Evolutionary conservation across 2,329 filamentous ascomycete genomes (phyloP).

Genomic region (Magnaporthiopsis poae): DNA sequence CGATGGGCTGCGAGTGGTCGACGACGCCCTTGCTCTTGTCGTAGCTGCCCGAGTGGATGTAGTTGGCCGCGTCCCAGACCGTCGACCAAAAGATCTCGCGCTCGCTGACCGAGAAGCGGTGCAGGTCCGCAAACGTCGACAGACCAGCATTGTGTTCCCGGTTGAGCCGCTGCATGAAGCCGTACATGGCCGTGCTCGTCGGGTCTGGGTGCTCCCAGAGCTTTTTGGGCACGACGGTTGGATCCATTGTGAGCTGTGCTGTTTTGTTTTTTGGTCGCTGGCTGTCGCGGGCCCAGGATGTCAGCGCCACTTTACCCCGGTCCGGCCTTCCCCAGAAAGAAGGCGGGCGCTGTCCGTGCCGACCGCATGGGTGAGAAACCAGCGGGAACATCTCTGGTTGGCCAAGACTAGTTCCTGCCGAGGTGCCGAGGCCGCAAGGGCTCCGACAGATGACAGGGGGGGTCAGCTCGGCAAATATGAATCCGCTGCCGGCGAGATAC

Average conservation of each 20-base stretch:
- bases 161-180: conserved; percentile 59
- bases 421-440: not conserved
- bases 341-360: not conserved
- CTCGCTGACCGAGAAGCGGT: conserved; percentile 56
- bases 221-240: conserved; percentile 39
- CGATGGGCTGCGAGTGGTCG: conserved; percentile 60
- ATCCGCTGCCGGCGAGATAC: too few species aligned
- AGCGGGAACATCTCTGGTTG: not conserved
- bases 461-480: too few species aligned
- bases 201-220: conserved; percentile 59
- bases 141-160: conserved; percentile 44
- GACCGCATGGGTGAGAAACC: not conserved
- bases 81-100: conserved; percentile 57
- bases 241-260: not conserved
- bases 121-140: conserved; percentile 59
- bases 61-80: conserved; percentile 47
- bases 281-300: too few species aligned
- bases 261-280: too few species aligned
- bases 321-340: not conserved
- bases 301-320: not conserved
- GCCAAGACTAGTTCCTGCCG: not conserved
- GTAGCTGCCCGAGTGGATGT: conserved; percentile 55
- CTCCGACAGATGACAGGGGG: too few species aligned
- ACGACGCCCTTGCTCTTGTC: conserved; percentile 37
- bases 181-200: conserved; percentile 53